Conservation (phyloP, 1,284 basidiomycete species). For the Cryptococcus sp. region DNA sequence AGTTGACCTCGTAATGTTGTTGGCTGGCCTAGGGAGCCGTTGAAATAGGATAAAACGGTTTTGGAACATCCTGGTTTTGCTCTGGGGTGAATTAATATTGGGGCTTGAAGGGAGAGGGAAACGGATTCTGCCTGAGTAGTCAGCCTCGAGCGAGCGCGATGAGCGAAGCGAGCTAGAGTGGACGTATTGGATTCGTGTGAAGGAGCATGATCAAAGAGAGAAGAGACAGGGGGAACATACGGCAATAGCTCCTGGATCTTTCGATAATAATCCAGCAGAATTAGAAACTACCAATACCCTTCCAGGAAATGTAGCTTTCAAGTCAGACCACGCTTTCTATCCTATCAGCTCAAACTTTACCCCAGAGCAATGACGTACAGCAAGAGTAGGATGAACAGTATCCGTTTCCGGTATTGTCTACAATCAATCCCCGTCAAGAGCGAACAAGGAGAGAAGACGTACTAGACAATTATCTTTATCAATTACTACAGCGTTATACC, state of each 20-base stretch:
- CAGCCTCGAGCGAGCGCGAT: background rate
- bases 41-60: constrained; percentile 62
- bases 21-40: constrained; percentile 25
- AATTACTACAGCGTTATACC: constrained; percentile 82
- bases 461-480: constrained; percentile 98
- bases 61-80: constrained; percentile 76
- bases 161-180: too few relatives aligned
- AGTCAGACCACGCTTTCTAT: constrained; percentile 73
- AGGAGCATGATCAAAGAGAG: background rate
- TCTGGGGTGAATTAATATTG: constrained; percentile 71
- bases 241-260: constrained; percentile 74
- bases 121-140: constrained; percentile 73
- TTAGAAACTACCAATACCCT: constrained; percentile 91
- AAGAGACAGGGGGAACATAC: constrained; percentile 49
- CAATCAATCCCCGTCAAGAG: background rate
- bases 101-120: constrained; percentile 66
- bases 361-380: constrained; percentile 42
- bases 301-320: constrained; percentile 64
- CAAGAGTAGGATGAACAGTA: constrained; percentile 64
- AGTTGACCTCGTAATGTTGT: constrained; percentile 13
- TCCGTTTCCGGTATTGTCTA: constrained; percentile 75
- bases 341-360: background rate
- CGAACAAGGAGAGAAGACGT: constrained; percentile 29
- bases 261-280: constrained; percentile 70
- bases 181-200: too few relatives aligned